Evolutionary conservation across 176 grass and related monocot genomes (phyloP).

Genomic region (Bolboschoenus planiculmis): DNA sequence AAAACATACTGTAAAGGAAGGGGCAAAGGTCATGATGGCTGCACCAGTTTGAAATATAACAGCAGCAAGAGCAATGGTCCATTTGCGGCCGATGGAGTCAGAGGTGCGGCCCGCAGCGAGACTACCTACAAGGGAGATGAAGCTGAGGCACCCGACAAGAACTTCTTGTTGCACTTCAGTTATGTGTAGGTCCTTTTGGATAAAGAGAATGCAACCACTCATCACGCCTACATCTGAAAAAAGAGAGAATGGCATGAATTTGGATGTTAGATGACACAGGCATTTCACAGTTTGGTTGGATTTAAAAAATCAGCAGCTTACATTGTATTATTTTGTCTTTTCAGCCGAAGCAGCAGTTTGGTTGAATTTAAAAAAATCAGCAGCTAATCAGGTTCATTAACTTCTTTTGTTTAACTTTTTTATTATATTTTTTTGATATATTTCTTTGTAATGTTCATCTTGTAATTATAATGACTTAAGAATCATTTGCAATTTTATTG

Average conservation of each 20-base stretch:
- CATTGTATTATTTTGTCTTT: neutral
- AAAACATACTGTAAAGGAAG: constrained; percentile 39
- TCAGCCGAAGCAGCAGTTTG: neutral
- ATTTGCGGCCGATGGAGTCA: constrained; percentile 62
- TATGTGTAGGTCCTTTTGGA: constrained; percentile 76
- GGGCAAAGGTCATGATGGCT: constrained; percentile 58
- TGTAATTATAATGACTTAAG: neutral
- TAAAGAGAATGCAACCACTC: constrained; percentile 91
- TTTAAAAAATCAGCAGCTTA: neutral
- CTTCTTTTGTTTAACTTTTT: neutral
- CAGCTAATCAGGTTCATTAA: neutral
- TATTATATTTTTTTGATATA: neutral
- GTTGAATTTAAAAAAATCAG: neutral
- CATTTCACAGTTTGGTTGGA: neutral
- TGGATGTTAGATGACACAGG: neutral
- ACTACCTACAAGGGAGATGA: constrained; percentile 83
- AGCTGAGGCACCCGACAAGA: constrained; percentile 69
- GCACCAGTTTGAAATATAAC: constrained; percentile 62
- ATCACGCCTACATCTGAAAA: constrained; percentile 73
- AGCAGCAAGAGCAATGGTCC: constrained; percentile 69
- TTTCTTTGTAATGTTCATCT: neutral
- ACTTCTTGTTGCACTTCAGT: constrained; percentile 83
- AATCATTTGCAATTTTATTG: neutral
- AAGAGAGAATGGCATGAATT: neutral
- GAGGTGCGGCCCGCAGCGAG: constrained; percentile 59